Evolutionary conservation across 1,284 basidiomycete genomes (phyloP).

Genomic region (Moniliella sp.): DNA sequence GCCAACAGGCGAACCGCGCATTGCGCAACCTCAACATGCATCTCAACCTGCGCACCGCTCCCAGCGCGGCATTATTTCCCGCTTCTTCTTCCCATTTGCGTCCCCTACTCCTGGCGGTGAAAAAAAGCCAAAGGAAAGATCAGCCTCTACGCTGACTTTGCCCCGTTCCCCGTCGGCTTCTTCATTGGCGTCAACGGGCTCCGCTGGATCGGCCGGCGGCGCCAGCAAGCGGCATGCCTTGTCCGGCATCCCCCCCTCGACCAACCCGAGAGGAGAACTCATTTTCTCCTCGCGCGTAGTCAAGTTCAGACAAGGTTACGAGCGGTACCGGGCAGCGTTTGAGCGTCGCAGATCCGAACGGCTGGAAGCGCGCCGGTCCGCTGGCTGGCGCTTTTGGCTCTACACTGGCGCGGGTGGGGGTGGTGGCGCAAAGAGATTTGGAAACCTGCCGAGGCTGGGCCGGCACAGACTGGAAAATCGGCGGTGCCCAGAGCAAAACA

Average conservation of each 20-base stretch:
- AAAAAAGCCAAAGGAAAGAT: not conserved
- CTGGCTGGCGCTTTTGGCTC: not conserved
- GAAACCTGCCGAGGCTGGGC: constrained; percentile 1
- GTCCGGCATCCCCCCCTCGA: constrained; percentile 62
- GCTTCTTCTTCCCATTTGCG: constrained; percentile 1
- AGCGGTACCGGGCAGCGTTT: constrained; percentile 72
- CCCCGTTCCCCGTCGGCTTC: not conserved
- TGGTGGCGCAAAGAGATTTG: not conserved
- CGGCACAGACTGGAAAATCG: too few species aligned
- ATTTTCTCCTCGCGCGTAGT: constrained; percentile 76
- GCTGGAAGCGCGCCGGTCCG: constrained; percentile 9
- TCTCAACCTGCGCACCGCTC: constrained; percentile 63
- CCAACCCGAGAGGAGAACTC: constrained; percentile 78
- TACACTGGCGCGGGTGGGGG: constrained; percentile 1
- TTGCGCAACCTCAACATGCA: constrained; percentile 86
- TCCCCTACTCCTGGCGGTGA: constrained; percentile 4
- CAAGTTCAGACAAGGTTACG: constrained; percentile 69
- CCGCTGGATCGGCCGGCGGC: not conserved
- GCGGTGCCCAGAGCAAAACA: too few species aligned
- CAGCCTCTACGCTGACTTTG: not conserved
- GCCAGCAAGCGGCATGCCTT: constrained; percentile 35
- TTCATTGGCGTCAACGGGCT: not conserved
- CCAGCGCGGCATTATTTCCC: not conserved
- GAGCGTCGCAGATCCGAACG: constrained; percentile 55
- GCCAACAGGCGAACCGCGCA: constrained; percentile 80